phyloP scores from a whole-genome alignment of 2,329 filamentous ascomycete genomes.

The Trichoderma breve region DNA sequence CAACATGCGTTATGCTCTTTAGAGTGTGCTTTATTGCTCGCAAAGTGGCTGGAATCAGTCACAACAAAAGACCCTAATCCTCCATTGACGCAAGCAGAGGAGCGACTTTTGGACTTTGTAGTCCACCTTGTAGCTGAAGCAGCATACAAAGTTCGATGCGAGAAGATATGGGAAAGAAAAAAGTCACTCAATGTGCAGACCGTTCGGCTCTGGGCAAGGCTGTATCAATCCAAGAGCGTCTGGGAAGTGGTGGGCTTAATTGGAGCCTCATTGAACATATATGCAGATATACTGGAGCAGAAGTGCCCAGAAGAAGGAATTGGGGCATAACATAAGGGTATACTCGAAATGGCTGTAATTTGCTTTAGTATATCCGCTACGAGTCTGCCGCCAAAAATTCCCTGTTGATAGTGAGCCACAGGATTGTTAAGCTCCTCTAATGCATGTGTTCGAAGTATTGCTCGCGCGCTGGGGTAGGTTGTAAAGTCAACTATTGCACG shows the following conservation, averaged over 20 bases:
- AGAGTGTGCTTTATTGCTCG: not conserved
- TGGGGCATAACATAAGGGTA: not conserved
- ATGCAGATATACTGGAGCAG: not conserved
- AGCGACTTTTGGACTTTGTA: not conserved
- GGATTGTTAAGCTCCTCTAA: not conserved
- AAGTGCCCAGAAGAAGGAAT: not conserved
- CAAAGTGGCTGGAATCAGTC: not conserved
- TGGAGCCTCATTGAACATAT: not conserved
- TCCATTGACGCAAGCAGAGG: not conserved
- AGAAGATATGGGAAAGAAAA: not conserved
- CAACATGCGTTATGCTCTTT: not conserved
- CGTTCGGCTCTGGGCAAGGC: not conserved
- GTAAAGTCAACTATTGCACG: not conserved
- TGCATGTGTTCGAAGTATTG: not conserved
- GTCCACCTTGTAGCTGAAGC: not conserved
- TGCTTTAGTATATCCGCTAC: not conserved
- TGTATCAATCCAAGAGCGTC: not conserved
- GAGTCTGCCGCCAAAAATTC: not conserved
- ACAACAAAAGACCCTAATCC: not conserved
- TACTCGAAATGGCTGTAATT: not conserved
- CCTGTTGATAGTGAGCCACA: not conserved
- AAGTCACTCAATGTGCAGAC: not conserved
- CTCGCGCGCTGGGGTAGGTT: not conserved
- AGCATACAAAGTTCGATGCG: not conserved
- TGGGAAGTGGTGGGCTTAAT: not conserved